Conservation (phyloP, 768 basidiomycete genomes). For the Trametes sanguinea region DNA sequence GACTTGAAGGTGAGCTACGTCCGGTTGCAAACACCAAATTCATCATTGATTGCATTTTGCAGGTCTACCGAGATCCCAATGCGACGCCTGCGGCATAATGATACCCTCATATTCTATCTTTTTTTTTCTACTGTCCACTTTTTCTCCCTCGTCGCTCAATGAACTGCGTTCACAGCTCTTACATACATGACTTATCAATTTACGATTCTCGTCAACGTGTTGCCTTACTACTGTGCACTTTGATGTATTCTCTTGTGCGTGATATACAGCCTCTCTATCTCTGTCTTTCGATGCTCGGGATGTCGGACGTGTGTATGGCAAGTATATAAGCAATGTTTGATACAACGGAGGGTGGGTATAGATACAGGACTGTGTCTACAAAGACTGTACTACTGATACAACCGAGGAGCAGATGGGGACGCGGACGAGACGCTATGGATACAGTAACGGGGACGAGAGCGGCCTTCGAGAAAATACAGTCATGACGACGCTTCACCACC, state of each 20-base stretch:
- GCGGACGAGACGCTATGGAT: neutral
- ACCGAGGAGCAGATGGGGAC: neutral
- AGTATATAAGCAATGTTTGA: neutral
- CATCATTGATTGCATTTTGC: neutral
- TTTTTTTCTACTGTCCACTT: no score
- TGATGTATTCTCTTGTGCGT: slow-evolving; percentile 1
- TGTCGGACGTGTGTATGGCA: neutral
- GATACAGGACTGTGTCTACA: slow-evolving; percentile 9
- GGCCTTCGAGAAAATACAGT: neutral
- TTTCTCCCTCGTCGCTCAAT: neutral
- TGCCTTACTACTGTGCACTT: neutral
- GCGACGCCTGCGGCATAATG: slow-evolving; percentile 26
- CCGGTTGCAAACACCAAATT: neutral
- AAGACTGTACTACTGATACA: slow-evolving; percentile 11
- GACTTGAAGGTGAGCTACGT: slow-evolving; percentile 56
- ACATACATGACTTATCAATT: neutral
- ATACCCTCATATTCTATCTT: slow-evolving; percentile 5
- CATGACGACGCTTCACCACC: neutral
- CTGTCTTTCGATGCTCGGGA: neutral
- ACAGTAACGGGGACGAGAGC: neutral
- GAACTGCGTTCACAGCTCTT: neutral
- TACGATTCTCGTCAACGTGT: neutral
- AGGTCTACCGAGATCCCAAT: slow-evolving; percentile 31
- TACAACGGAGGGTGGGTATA: neutral
- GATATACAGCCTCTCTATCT: neutral